A percentile compares a stretch with the other conserved stretches of the same genome.
Evolutionary conservation across 441 rosid species (phyloP).

Genomic region (Mallotus repandus): DNA sequence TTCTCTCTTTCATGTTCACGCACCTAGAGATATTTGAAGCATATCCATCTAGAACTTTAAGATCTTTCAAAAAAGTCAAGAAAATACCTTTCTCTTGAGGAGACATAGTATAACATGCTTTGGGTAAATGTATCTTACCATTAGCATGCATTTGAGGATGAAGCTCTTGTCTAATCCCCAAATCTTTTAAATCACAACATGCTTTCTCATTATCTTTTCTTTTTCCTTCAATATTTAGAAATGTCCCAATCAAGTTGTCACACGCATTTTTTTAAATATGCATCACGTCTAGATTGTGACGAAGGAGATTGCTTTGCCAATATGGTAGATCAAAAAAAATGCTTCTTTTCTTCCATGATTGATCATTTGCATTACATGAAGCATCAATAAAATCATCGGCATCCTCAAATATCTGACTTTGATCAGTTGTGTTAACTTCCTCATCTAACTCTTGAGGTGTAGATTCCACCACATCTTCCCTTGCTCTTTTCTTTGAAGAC

Average conservation of each 20-base stretch:
- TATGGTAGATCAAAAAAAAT: slow-evolving; percentile 2
- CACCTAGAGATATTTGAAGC: too few species aligned
- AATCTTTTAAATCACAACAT: background rate
- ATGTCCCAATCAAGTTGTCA: background rate
- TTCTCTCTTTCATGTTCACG: too few species aligned
- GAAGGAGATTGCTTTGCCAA: background rate
- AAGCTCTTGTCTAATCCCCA: background rate
- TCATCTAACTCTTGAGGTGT: too few species aligned
- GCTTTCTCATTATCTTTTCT: too few species aligned
- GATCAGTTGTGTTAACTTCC: too few species aligned
- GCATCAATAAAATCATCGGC: too few species aligned
- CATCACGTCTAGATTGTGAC: background rate
- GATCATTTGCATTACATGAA: too few species aligned
- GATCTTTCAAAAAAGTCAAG: too few species aligned
- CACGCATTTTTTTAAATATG: background rate
- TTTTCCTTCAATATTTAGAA: too few species aligned
- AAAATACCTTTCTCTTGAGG: background rate
- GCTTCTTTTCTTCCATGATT: background rate
- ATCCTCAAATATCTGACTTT: background rate
- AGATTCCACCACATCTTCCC: background rate
- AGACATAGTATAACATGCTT: background rate
- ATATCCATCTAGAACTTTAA: too few species aligned
- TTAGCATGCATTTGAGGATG: background rate
- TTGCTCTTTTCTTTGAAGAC: background rate
- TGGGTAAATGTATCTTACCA: background rate